These are phyloP conservation scores for Ophiostoma ulmi DNA, from an alignment of 2,329 filamentous ascomycete genomes.

Conservation along the genomic window DNA sequence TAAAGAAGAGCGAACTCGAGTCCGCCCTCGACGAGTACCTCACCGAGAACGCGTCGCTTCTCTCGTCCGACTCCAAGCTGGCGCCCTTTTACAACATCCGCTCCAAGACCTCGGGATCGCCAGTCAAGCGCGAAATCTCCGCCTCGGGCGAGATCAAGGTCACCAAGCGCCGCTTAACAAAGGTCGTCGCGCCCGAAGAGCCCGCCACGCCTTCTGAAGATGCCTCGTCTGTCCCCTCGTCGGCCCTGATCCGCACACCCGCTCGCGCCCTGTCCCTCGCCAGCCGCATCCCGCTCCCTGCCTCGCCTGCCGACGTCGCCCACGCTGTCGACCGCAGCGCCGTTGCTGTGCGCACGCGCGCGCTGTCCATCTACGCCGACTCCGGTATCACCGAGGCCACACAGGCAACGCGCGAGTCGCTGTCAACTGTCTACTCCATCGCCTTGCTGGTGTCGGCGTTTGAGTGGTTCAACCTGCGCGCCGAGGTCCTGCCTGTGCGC, in stretches of 20 bases:
- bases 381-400: constrained; percentile 63
- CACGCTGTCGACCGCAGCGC: constrained; percentile 69
- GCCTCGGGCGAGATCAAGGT: constrained; percentile 39
- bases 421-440: constrained; percentile 68
- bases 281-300: constrained; percentile 65
- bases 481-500: constrained; percentile 63
- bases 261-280: constrained; percentile 49
- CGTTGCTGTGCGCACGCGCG: constrained; percentile 60
- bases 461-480: constrained; percentile 65
- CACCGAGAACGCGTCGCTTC: constrained; percentile 60
- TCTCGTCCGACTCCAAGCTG: constrained; percentile 60
- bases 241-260: constrained; percentile 45
- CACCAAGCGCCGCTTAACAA: constrained; percentile 43
- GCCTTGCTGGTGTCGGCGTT: constrained; percentile 62
- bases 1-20: constrained; percentile 78
- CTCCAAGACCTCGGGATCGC: constrained; percentile 53
- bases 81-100: constrained; percentile 71
- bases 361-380: constrained; percentile 58
- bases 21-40: constrained; percentile 68
- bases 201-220: not conserved
- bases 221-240: constrained; percentile 32
- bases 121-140: constrained; percentile 52
- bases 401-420: constrained; percentile 59
- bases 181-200: constrained; percentile 32
- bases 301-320: constrained; percentile 73